These are phyloP conservation scores for Daldinia concentrica DNA, from an alignment of 495 filamentous ascomycete genomes.

Conservation along the genomic window DNA sequence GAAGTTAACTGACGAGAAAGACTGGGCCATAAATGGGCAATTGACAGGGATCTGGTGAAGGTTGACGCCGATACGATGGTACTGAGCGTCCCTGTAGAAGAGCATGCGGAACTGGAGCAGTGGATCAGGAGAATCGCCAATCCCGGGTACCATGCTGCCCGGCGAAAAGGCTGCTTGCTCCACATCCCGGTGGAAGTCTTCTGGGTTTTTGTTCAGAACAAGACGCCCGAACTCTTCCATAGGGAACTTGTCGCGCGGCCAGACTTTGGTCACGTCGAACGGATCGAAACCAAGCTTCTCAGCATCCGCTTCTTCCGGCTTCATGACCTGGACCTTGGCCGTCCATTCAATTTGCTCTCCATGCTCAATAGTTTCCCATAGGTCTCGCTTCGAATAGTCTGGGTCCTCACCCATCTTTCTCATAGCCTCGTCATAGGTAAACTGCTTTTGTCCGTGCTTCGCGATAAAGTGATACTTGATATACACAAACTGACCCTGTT, in stretches of 20 bases:
- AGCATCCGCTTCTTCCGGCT: conserved; percentile 59
- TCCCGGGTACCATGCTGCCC: conserved; percentile 71
- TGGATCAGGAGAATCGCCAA: conserved; percentile 76
- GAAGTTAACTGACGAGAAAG: conserved; percentile 77
- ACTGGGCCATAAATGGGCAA: conserved; percentile 64
- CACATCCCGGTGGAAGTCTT: conserved; percentile 77
- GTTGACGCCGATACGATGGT: conserved; percentile 80
- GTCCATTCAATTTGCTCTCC: conserved; percentile 61
- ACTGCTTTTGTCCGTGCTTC: conserved; percentile 63
- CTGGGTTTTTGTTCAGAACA: conserved; percentile 71
- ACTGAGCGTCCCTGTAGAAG: conserved; percentile 82
- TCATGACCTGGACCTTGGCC: conserved; percentile 62
- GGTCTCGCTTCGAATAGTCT: conserved; percentile 64
- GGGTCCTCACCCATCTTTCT: conserved; percentile 57
- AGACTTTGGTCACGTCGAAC: conserved; percentile 68
- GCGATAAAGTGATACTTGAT: conserved; percentile 67
- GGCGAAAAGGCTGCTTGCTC: conserved; percentile 92
- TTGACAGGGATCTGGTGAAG: conserved; percentile 86
- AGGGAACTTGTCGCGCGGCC: conserved; percentile 75
- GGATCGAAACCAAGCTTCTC: conserved; percentile 60
- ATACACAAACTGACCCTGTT: conserved; percentile 64
- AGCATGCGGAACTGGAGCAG: conserved; percentile 83
- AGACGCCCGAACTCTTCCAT: conserved; percentile 72
- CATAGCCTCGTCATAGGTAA: conserved; percentile 61
- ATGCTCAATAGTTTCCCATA: conserved; percentile 60